phyloP scores from a whole-genome alignment of 1,284 basidiomycete genomes.

The Ceratobasidium sp. region DNA sequence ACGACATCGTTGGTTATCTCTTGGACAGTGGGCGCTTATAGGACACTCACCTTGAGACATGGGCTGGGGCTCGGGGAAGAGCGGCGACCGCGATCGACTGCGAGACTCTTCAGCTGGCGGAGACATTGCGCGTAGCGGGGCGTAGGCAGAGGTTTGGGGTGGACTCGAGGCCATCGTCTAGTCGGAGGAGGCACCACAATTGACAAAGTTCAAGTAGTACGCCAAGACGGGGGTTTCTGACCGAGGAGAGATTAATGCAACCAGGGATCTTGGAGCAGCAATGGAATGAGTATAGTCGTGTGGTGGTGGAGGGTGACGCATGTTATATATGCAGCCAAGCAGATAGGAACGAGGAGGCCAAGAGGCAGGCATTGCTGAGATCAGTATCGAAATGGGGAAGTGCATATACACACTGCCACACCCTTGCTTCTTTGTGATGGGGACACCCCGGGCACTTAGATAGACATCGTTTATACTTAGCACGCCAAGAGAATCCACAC shows the following conservation, averaged over 20 bases:
- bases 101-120: background rate
- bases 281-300: background rate
- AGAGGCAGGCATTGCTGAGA: background rate
- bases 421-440: background rate
- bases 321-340: slow-evolving; percentile 6
- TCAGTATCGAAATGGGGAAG: background rate
- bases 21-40: background rate
- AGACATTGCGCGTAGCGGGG: background rate
- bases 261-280: background rate
- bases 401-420: slow-evolving; percentile 12
- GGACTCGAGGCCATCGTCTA: slow-evolving; percentile 14
- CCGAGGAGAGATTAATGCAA: background rate
- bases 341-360: background rate
- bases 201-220: background rate
- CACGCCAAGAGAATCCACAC: background rate
- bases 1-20: slow-evolving; percentile 6
- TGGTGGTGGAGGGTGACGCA: too few species aligned
- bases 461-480: background rate
- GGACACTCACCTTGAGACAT: slow-evolving; percentile 31
- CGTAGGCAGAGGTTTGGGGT: slow-evolving; percentile 10
- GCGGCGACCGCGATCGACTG: background rate
- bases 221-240: background rate
- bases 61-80: slow-evolving; percentile 29
- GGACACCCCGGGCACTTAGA: background rate
- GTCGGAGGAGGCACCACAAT: background rate